Conservation (phyloP, 352 stramenopile genomes). For the Pythium insidiosum region DNA sequence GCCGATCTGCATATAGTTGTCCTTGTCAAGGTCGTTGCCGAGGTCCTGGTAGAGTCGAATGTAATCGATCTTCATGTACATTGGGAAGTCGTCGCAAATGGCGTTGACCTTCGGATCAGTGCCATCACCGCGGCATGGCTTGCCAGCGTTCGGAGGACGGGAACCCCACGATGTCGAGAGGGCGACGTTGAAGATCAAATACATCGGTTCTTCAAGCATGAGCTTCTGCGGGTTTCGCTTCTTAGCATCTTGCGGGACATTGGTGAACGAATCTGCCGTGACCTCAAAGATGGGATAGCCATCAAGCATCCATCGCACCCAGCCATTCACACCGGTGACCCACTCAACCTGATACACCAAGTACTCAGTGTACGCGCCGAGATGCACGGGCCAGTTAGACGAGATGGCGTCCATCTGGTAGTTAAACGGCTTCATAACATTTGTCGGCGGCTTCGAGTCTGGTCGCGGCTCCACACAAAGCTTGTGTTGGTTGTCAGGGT, state of each 20-base stretch:
- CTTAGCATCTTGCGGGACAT: constrained; percentile 30
- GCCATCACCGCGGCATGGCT: constrained; percentile 38
- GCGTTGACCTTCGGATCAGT: constrained; percentile 20
- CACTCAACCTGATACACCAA: constrained; percentile 64
- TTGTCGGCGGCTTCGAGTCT: constrained; percentile 18
- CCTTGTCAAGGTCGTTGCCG: constrained; percentile 18
- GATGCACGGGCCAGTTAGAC: constrained; percentile 46
- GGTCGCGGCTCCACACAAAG: constrained; percentile 29
- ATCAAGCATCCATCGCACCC: constrained; percentile 56
- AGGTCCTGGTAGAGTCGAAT: constrained; percentile 58
- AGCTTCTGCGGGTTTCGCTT: constrained; percentile 40
- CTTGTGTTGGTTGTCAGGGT: constrained; percentile 16
- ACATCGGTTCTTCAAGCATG: constrained; percentile 86
- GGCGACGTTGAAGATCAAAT: constrained; percentile 90
- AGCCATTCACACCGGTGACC: constrained; percentile 45
- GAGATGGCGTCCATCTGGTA: constrained; percentile 72
- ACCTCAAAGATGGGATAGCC: constrained; percentile 44
- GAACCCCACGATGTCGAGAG: constrained; percentile 81
- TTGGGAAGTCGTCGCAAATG: constrained; percentile 64
- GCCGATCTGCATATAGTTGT: constrained; percentile 43
- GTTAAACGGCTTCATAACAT: constrained; percentile 44
- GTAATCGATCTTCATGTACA: constrained; percentile 76
- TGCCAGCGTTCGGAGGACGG: constrained; percentile 29
- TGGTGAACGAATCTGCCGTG: constrained; percentile 29
- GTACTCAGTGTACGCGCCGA: constrained; percentile 41